Percentiles rank a stretch among this genome's conserved stretches.
phyloP scores from a whole-genome alignment of 495 filamentous ascomycete genomes.

The Tuber microsphaerosporum region DNA sequence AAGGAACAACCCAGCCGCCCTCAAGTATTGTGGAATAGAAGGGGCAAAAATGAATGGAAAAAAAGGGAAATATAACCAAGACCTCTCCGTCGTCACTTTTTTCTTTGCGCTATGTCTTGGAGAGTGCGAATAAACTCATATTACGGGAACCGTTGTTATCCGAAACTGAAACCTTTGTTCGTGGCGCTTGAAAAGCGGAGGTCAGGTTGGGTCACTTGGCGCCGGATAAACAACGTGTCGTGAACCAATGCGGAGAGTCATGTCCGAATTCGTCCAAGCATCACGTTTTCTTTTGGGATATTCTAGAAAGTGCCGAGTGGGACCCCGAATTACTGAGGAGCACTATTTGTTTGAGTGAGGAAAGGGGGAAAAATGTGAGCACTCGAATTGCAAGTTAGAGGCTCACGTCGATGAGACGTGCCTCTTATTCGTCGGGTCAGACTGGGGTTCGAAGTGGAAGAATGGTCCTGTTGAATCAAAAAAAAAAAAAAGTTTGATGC shows the following conservation, averaged over 20 bases:
- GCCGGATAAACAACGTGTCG: slow-evolving; percentile 3
- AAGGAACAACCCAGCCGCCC: neutral
- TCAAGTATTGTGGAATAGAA: neutral
- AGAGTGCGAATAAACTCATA: neutral
- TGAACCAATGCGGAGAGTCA: slow-evolving; percentile 2
- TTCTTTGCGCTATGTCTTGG: neutral
- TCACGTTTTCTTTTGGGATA: slow-evolving; percentile 1
- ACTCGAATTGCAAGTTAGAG: neutral
- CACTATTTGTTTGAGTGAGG: slow-evolving; percentile 18
- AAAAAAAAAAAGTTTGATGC: neutral
- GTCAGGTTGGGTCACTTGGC: neutral
- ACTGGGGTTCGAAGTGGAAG: neutral
- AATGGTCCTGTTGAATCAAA: neutral
- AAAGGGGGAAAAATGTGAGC: slow-evolving; percentile 3
- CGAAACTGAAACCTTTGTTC: neutral
- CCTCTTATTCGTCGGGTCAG: neutral
- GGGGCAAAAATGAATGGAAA: neutral
- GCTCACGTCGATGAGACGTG: neutral
- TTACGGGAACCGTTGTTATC: neutral
- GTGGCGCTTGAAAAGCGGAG: neutral
- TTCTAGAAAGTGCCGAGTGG: neutral
- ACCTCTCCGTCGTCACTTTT: neutral
- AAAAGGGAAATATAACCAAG: neutral
- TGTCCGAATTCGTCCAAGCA: neutral
- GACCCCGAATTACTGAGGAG: neutral